Evolutionary conservation across 2,329 filamentous ascomycete species (phyloP), one percentile per base, ranked within the genome.

Genomic region (Cercospora sesami): DNA sequence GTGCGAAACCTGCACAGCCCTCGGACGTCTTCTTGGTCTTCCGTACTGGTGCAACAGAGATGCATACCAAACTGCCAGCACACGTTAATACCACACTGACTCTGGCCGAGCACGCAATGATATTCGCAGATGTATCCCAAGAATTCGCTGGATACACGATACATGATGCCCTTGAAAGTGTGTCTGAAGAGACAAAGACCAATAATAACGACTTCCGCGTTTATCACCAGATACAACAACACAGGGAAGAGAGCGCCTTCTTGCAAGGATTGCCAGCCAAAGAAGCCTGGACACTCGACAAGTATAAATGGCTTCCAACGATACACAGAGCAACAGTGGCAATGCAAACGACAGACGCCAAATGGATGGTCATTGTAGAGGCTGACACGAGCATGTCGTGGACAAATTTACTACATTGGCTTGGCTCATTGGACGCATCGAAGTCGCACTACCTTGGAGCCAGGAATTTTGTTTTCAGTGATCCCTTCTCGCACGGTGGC

Each of bases 1-100:
- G 45, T 12, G 18, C 45, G 45, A 48, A 23, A 23, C 45, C 45
- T 48, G 45, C 45, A 23, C 45, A 21, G 10, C 18, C 18, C 10
- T 48, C 45, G 4, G 81, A 88, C 72, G 77, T 88, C 60, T 83
- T 88, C 69, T 81, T 89, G n/a, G 79, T 87, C 9, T 79, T 89
- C 67, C 84, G 85, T 70, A 89, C 86, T 0, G 87, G 86, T 64
- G 86, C 86, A 14, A 86, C 85, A 8, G 86, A 88, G 72, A 81
- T 85, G 14, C 76, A 80, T 61, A 81, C 84, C 30, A 86, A 87
- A 73, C 80, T 89, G 4, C 85, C 86, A 1, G 77, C 82, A 3
- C 86, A 88, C 71, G 81, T 87, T 67, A 75, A 80, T 60, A 86
- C 85, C 1, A 86, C 85, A 0, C 79, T 53, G 18, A 23, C 18